Evolutionary conservation across 495 filamentous ascomycete genomes (phyloP), one percentile per base, ranked within the genome.

Genomic region (Tuber microsphaerosporum): DNA sequence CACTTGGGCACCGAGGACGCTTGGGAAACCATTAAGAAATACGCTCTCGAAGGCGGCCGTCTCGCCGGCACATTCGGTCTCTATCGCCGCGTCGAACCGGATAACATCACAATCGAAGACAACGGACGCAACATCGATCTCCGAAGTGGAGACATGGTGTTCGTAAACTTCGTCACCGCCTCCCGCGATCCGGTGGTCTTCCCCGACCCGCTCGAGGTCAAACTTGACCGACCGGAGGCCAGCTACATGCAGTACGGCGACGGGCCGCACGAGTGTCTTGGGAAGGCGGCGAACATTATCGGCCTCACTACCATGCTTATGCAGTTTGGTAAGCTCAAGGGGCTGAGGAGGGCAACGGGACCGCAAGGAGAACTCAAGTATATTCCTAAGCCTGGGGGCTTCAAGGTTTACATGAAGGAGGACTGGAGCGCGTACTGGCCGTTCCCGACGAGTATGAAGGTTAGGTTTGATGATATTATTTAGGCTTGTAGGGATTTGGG

Each of bases 361-460:
- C 85, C 86, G 1, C 88, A 91, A 84, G 93, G 93, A 1, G 83
- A 90, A 79, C 83, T 96, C 71, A 94, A 94, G 87, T 91, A 89
- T 85, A 85, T 94, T 17, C 84, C 85, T 0, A 86, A 86, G 56
- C 85, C 86, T 4, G 89, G 87, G 22, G 91, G 88, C 0, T 89
- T 88, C 81, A 88, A 88, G 41, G 82, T 89, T 41, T 96, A 94
- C 78, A 87, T 97, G 85, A 88, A 89, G 72, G 89, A 92, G 83
- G 91, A 96, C 79, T 88, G 90, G 84, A 90, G 90, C 41, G 86
- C 87, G 44, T 89, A 89, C 84, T 92, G 87, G 82, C 87, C 91
- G 10, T 94, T 93, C 86, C 93, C 93, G 0, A 89, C 88, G 42
- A 90, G 88, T 84, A 89, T 89, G 87, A 87, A 86, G 84, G 84